A percentile compares a stretch with the other conserved stretches of the same genome.
Evolutionary conservation across 2,329 filamentous ascomycete genomes (phyloP).

Genomic region (Phaeomoniella chlamydospora): DNA sequence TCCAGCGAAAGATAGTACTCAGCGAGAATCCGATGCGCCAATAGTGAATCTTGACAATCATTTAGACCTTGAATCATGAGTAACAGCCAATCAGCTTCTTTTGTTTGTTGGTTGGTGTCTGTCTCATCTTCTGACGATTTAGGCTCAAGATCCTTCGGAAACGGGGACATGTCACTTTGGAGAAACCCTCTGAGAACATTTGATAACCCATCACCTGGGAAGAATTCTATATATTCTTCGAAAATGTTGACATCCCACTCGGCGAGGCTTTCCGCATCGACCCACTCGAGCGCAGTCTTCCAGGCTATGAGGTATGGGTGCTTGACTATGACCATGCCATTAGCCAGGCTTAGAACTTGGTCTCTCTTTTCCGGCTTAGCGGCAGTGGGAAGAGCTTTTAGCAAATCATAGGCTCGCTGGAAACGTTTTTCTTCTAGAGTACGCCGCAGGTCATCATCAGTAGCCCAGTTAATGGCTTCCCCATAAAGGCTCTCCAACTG

Average conservation of each 20-base stretch:
- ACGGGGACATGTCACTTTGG: conserved; percentile 71
- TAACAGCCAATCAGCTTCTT: conserved; percentile 63
- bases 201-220: conserved; percentile 68
- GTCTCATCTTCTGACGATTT: conserved; percentile 31
- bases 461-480: conserved; percentile 78
- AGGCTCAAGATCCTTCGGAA: conserved; percentile 33
- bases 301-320: conserved; percentile 82
- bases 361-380: conserved; percentile 57
- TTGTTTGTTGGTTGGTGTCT: conserved; percentile 36
- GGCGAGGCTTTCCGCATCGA: conserved; percentile 59
- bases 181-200: conserved; percentile 74
- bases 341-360: conserved; percentile 61
- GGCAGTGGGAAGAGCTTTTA: conserved; percentile 52
- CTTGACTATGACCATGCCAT: conserved; percentile 92
- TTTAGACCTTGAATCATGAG: conserved; percentile 65
- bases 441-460: conserved; percentile 70
- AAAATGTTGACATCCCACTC: conserved; percentile 68
- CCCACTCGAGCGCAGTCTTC: conserved; percentile 83
- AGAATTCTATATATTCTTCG: conserved; percentile 66
- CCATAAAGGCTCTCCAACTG: conserved; percentile 68
- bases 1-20: conserved; percentile 75
- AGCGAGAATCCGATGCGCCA: conserved; percentile 71
- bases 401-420: conserved; percentile 62
- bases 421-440: conserved; percentile 84
- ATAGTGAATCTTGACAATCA: conserved; percentile 49